These are phyloP conservation scores for Zymoseptoria crescenta DNA, from an alignment of 2,329 filamentous ascomycete genomes.

Conservation along the genomic window DNA sequence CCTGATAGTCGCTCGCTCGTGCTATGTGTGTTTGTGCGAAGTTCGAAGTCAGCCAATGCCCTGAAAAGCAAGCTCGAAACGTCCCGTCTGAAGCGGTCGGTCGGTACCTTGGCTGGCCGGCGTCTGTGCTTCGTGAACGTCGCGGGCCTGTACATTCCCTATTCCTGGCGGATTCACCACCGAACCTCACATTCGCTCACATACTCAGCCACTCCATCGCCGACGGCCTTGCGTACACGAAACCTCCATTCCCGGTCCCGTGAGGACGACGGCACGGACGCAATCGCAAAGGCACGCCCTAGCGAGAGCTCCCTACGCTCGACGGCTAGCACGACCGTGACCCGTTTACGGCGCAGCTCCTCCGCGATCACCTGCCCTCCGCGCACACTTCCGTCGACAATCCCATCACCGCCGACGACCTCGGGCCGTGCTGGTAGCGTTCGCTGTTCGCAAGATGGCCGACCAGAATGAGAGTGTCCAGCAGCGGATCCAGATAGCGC, in stretches of 20 bases:
- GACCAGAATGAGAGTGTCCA: conserved; percentile 46
- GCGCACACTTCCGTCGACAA: conserved; percentile 6
- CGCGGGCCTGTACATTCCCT: not conserved
- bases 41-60: not conserved
- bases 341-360: conserved; percentile 11
- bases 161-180: not conserved
- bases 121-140: not conserved
- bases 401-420: conserved; percentile 6
- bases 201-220: not conserved
- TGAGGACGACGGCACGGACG: not conserved
- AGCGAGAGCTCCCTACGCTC: not conserved
- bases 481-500: conserved; percentile 79
- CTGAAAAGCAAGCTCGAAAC: not conserved
- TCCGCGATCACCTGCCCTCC: conserved; percentile 4
- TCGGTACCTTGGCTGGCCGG: not conserved
- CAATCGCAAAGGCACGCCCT: not conserved
- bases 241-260: not conserved
- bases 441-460: conserved; percentile 31
- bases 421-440: conserved; percentile 4
- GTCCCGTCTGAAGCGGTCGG: not conserved
- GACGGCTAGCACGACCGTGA: conserved; percentile 1
- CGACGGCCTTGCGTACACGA: not conserved
- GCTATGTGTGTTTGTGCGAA: not conserved
- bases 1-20: not conserved
- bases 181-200: not conserved